A percentile compares a stretch with the other conserved stretches of the same genome.
phyloP scores from a whole-genome alignment of 352 stramenopile species.

The Pythium myriotylum region DNA sequence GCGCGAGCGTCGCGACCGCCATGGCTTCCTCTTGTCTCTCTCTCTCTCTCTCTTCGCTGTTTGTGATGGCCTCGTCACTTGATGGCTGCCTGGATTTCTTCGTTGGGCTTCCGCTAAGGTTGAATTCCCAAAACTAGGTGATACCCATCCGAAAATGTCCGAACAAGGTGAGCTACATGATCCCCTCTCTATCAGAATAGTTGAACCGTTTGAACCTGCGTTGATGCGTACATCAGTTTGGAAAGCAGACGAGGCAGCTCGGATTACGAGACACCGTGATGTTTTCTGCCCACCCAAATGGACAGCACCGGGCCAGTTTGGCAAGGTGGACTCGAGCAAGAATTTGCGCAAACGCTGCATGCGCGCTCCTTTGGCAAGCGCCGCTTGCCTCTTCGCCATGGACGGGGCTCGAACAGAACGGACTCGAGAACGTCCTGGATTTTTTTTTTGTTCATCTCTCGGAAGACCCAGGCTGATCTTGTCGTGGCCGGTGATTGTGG shows the following conservation, averaged over 20 bases:
- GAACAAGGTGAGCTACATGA: too few relatives aligned
- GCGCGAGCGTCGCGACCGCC: constrained; percentile 40
- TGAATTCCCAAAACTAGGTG: too few relatives aligned
- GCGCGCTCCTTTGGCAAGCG: neutral
- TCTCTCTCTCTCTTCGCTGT: neutral
- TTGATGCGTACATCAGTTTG: neutral
- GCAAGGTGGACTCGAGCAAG: neutral
- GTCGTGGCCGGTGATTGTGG: too few relatives aligned
- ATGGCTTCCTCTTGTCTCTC: constrained; percentile 7
- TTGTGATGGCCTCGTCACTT: neutral
- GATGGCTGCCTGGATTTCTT: neutral
- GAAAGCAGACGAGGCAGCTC: neutral
- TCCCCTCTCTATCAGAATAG: too few relatives aligned
- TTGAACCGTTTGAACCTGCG: neutral
- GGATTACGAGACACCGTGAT: neutral
- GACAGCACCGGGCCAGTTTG: constrained; percentile 1
- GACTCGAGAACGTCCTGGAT: too few relatives aligned
- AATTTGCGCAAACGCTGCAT: constrained; percentile 5
- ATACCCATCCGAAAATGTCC: too few relatives aligned
- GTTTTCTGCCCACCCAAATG: constrained; percentile 1
- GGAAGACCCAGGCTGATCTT: too few relatives aligned
- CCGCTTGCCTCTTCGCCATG: too few relatives aligned
- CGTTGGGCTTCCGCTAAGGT: too few relatives aligned
- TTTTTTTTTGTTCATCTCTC: too few relatives aligned
- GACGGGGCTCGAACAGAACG: too few relatives aligned